Conservation (phyloP, 768 basidiomycete genomes). For the Russula earlei region DNA sequence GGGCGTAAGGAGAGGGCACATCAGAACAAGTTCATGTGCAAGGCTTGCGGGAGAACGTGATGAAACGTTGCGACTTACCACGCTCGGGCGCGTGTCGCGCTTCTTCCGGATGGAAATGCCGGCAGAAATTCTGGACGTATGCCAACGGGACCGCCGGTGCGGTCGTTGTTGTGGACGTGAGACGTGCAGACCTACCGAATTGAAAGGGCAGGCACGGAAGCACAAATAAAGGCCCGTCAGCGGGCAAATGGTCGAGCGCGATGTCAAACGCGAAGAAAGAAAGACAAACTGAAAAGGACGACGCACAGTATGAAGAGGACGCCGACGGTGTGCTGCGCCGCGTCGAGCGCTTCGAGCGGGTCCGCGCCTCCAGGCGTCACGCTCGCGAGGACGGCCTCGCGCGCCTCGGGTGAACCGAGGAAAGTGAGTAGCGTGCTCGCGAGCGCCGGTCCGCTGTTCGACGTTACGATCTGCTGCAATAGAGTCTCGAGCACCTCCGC, state of each 20-base stretch:
- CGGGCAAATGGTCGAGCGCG: too few species aligned
- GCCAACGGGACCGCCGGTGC: constrained; percentile 1
- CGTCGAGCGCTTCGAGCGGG: constrained; percentile 13
- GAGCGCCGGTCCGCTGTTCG: constrained; percentile 1
- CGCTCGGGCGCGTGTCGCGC: constrained; percentile 62
- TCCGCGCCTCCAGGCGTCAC: constrained; percentile 2
- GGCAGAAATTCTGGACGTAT: constrained; percentile 47
- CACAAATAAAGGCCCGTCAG: neutral
- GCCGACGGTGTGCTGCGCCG: constrained; percentile 7
- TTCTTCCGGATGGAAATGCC: constrained; percentile 49
- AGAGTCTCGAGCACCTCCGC: constrained; percentile 1
- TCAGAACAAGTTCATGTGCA: neutral
- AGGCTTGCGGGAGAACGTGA: neutral
- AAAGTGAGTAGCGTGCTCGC: neutral
- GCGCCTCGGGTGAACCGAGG: neutral
- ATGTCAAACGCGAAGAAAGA: neutral
- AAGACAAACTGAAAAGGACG: neutral
- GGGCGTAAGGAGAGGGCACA: constrained; percentile 4
- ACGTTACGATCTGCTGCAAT: constrained; percentile 5
- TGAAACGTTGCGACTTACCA: constrained; percentile 31
- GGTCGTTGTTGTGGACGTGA: neutral
- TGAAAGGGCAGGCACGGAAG: neutral
- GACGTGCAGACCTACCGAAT: constrained; percentile 7
- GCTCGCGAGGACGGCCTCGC: constrained; percentile 2
- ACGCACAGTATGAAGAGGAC: constrained; percentile 13